Conservation (phyloP, 257 asterid genomes). For the Solanum piurae region DNA sequence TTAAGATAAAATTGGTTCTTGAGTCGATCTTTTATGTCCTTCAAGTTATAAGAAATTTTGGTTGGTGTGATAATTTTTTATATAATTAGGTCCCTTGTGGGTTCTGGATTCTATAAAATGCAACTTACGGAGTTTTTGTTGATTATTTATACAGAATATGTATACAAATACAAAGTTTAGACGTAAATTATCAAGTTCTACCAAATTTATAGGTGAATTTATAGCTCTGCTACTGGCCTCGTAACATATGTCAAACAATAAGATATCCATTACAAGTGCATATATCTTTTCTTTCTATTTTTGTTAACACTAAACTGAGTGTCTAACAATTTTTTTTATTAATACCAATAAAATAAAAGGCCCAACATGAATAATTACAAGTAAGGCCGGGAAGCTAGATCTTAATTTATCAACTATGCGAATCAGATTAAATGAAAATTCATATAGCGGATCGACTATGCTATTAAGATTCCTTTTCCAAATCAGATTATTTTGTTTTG, state of each 20-base stretch:
- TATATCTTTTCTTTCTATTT: no score
- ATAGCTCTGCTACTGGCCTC: not conserved
- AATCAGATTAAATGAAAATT: no score
- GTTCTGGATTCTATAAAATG: not conserved
- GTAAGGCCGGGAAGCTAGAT: no score
- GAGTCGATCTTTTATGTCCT: not conserved
- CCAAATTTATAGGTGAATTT: not conserved
- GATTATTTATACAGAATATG: not conserved
- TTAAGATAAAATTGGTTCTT: not conserved
- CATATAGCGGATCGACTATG: not conserved
- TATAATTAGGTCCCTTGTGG: not conserved
- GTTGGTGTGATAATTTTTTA: not conserved
- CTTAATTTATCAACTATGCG: no score
- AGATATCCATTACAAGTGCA: not conserved
- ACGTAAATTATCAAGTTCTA: no score
- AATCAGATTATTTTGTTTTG: not conserved
- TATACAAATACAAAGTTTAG: not conserved
- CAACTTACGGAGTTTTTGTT: not conserved
- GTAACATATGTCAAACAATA: not conserved
- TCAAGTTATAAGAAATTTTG: not conserved
- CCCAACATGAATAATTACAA: no score
- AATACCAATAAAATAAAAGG: no score
- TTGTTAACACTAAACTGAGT: not conserved
- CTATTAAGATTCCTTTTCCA: not conserved
- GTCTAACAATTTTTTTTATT: not conserved